These are phyloP conservation scores for Carallia pectinifolia DNA, from an alignment of 345 rosid genomes.

Conservation along the genomic window DNA sequence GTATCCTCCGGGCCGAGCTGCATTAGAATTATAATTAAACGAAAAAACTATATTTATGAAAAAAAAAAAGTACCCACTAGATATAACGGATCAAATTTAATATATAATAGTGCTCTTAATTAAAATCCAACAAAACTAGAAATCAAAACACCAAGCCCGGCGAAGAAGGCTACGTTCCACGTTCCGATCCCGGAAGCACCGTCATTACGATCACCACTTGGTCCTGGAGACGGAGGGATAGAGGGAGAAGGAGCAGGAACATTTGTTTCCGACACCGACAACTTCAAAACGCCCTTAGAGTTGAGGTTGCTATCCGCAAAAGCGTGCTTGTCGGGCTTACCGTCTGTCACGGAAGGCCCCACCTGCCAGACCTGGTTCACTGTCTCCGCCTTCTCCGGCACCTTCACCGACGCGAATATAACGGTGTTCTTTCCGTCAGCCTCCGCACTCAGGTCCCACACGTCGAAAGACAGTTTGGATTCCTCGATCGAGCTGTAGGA, in stretches of 20 bases:
- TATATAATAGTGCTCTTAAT: too few species aligned
- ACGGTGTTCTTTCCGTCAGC: background rate
- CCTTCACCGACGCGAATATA: slow-evolving; percentile 24
- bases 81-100: too few species aligned
- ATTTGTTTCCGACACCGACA: background rate
- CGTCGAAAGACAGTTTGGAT: slow-evolving; percentile 20
- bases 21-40: too few species aligned
- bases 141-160: too few species aligned
- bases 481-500: slow-evolving; percentile 16
- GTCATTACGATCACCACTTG: background rate
- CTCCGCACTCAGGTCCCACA: slow-evolving; percentile 24
- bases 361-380: slow-evolving; percentile 34
- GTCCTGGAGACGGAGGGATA: background rate
- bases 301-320: background rate
- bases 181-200: too few species aligned
- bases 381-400: slow-evolving; percentile 5
- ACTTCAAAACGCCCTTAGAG: background rate
- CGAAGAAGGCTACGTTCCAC: too few species aligned
- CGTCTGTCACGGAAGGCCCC: slow-evolving; percentile 16
- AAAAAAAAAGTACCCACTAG: too few species aligned
- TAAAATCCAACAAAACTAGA: too few species aligned
- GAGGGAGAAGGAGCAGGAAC: slow-evolving; percentile 2
- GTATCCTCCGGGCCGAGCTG: too few species aligned
- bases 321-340: slow-evolving; percentile 5
- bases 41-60: too few species aligned